Base-by-base conservation (phyloP, 768 basidiomycete genomes). In the Tylopilus sp. region DNA sequence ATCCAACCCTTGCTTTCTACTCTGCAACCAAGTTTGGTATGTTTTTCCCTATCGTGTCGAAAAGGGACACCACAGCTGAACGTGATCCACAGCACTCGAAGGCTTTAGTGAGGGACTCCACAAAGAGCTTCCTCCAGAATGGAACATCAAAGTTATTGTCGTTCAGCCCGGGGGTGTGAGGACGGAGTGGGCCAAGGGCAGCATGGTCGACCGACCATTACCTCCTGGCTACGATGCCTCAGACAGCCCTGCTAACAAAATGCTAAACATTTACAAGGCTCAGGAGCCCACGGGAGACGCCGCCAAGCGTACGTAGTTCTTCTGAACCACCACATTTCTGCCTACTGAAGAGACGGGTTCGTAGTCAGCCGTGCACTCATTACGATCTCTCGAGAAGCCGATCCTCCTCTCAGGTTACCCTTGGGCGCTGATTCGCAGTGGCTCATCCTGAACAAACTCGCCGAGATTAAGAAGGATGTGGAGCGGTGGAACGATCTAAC, bases 91-190 rank as follows among this genome's bases (percentile, higher is more conserved):
- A 66, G 65, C 64, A 0, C 52, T 66, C 31, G 65, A 67, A 40
- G 64, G 66, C 7, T 66, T 66, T 33, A 51, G 60, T 9, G 65
- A 66, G 33, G 48, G 18, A 3, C 52, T 66, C 3, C 47, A 65
- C 9, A 57, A 57, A 40, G 64, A 66, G 23, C 61, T 66, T 0
- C 39, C 6, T 11, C 44, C 63, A 1, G 59, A 64, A 20, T 66
- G 64, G 64, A 66, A 66, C 33, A 67, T 66, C 35, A 65, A 56
- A 42, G 41, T 67, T 7, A 58, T 63, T 26, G 17, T 13, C n/a
- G 26, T 58, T 17, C 59, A 64, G 21, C 62, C 62, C 15, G 62
- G 62, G 40, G 54, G 56, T 0, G 56, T 58, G 35, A 53, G 40
- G 41, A 63, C 62, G 6, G 58, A 60, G 6, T 60, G 61, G 53